These are phyloP conservation scores for Emericellopsis cladophorae DNA, from an alignment of 2,329 filamentous ascomycete species.

Conservation along the genomic window DNA sequence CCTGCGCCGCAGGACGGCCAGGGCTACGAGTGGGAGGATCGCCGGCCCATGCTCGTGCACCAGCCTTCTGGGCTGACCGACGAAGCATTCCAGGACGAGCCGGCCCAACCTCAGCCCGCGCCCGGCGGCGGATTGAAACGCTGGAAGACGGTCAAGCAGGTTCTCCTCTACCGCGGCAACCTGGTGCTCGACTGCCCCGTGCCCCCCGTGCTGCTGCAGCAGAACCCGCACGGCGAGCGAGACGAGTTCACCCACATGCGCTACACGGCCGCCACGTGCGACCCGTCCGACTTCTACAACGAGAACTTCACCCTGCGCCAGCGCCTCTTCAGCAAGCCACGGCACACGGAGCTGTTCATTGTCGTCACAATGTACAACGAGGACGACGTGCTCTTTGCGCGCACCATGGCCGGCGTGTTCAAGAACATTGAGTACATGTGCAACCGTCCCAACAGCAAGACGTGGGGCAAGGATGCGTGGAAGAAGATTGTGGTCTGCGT, in stretches of 20 bases:
- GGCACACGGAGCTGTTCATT: conserved; percentile 91
- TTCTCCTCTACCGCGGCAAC: conserved; percentile 94
- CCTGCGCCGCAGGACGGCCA: conserved; percentile 44
- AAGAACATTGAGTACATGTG: conserved; percentile 99
- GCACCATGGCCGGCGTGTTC: conserved; percentile 93
- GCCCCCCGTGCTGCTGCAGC: conserved; percentile 74
- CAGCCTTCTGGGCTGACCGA: conserved; percentile 33
- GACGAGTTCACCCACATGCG: conserved; percentile 88
- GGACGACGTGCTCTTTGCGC: conserved; percentile 88
- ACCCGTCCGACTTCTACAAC: conserved; percentile 76
- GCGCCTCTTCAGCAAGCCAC: conserved; percentile 79
- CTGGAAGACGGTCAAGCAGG: conserved; percentile 98
- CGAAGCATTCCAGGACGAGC: conserved; percentile 32
- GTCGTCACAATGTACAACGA: conserved; percentile 99
- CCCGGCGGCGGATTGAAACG: conserved; percentile 48
- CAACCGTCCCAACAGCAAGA: conserved; percentile 82
- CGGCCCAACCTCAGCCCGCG: conserved; percentile 15
- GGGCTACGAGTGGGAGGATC: conserved; percentile 54
- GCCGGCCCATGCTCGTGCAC: conserved; percentile 62
- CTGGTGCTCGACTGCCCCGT: conserved; percentile 94
- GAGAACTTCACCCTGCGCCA: conserved; percentile 87
- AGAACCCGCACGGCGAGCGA: conserved; percentile 81
- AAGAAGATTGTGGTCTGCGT: conserved; percentile 99
- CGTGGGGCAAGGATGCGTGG: conserved; percentile 97
- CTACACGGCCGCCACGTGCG: conserved; percentile 90